Conservation (phyloP, 2,329 filamentous ascomycete species). For the Penicillium griseofulvum region DNA sequence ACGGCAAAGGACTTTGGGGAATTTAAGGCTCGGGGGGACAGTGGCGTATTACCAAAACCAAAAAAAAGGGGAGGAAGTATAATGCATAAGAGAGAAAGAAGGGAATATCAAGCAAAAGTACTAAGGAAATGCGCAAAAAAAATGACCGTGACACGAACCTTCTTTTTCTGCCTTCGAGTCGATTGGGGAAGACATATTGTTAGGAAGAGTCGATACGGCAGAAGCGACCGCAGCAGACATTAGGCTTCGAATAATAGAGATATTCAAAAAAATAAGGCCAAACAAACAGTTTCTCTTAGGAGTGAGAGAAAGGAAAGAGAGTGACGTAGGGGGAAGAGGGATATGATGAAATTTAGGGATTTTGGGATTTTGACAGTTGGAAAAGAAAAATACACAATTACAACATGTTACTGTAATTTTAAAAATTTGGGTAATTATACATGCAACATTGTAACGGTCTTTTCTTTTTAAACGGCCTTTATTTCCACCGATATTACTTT, state of each 20-base stretch:
- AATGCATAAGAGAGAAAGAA: neutral
- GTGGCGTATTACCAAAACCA: conserved; percentile 34
- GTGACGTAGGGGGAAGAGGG: conserved; percentile 41
- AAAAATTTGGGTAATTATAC: neutral
- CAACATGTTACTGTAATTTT: neutral
- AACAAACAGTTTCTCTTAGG: conserved; percentile 17
- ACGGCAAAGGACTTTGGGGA: conserved; percentile 26
- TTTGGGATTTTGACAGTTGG: conserved; percentile 3
- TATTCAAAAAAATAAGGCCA: conserved; percentile 15
- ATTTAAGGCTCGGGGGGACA: conserved; percentile 26
- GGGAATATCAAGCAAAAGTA: conserved; percentile 8
- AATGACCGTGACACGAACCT: conserved; percentile 34
- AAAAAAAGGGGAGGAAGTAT: conserved; percentile 24
- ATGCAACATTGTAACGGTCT: neutral
- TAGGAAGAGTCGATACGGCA: conserved; percentile 31
- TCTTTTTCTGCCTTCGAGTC: conserved; percentile 43
- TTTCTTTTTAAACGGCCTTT: neutral
- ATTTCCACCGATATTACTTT: neutral
- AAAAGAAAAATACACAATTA: conserved; percentile 1
- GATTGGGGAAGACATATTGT: conserved; percentile 39
- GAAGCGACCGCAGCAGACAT: conserved; percentile 45
- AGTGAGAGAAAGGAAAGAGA: conserved; percentile 28
- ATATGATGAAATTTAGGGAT: conserved; percentile 34
- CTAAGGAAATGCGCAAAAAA: conserved; percentile 9
- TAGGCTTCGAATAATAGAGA: conserved; percentile 13